Evolutionary conservation across 2,329 filamentous ascomycete genomes (phyloP), one percentile per base, ranked within the genome.

Genomic region (Trichoderma semiorbis): DNA sequence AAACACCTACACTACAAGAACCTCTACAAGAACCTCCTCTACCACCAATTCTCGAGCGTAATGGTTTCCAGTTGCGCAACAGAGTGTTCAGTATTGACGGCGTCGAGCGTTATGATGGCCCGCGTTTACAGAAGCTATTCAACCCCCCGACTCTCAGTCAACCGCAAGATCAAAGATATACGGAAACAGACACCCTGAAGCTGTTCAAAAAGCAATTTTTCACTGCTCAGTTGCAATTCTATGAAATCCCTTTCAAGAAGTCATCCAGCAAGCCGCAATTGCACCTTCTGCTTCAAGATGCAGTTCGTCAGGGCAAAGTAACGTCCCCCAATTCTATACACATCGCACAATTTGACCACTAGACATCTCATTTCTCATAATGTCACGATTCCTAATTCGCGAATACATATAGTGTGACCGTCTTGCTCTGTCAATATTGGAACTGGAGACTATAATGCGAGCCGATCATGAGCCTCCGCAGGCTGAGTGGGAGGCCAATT

Each of bases 391-490:
- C 18, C 26, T 47, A 8, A 57, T 11, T 14, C n/a, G n/a, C 43
- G 4, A 8, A 3, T 26, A 14, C 7, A 4, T 36, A 24, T 47
- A 71, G 62, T 71, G 62, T 36, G 16, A 67, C 12, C 53, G 7
- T 3, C 39, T 71, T 8, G 53, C 62, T 3, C 12, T 67, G 3
- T 47, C 47, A 5, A 39, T 67, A 1, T 6, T 12, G 12, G 61
- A 58, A 18, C 24, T 73, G 3, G 73, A 70, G 10, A 39, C 75
- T 10, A 32, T 47, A 10, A 69, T 71, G 47, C 53, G 62, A 34
- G 55, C 30, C 7, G 73, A 74, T 3, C 72, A 73, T 2, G 61
- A 60, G 11, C 69, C 74, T 10, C n/a, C 69, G 18, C 62, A 69
- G 3, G 26, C 18, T 7, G 26, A 58, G 18, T 72, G 69, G 71